Conservation (phyloP, 805 yeast genomes). For the Lachancea nothofagi region DNA sequence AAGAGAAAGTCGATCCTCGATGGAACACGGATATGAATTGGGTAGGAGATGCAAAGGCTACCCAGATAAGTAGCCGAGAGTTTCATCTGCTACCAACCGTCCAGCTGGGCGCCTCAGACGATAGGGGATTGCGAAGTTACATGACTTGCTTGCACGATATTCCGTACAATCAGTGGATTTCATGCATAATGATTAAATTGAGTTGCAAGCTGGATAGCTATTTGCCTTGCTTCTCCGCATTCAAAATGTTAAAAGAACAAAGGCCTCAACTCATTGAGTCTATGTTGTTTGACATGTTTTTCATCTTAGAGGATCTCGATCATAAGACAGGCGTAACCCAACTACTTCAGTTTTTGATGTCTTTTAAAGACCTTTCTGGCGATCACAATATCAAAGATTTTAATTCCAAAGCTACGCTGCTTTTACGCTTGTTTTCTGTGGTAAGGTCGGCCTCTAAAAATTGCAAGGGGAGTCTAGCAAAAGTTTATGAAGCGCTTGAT, state of each 20-base stretch:
- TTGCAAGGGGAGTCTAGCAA: constrained; percentile 13
- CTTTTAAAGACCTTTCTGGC: neutral
- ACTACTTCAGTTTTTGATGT: neutral
- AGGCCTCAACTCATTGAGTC: neutral
- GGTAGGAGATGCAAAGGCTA: neutral
- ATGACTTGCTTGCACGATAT: neutral
- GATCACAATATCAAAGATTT: neutral
- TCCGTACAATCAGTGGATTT: constrained; percentile 5
- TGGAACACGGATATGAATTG: neutral
- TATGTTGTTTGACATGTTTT: constrained; percentile 5
- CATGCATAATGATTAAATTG: neutral
- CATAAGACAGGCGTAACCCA: neutral
- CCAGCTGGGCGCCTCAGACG: neutral
- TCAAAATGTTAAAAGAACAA: neutral
- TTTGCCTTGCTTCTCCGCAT: neutral
- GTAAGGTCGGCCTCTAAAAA: constrained; percentile 24
- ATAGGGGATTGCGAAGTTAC: neutral
- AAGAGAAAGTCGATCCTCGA: neutral
- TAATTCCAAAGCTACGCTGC: neutral
- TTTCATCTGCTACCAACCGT: neutral
- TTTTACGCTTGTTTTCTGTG: constrained; percentile 24
- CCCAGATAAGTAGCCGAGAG: neutral
- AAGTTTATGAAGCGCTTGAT: constrained; percentile 22
- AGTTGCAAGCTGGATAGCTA: neutral
- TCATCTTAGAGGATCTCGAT: neutral